phyloP scores from a whole-genome alignment of 148 eudicot genomes.

The Amaranthus palmeri region DNA sequence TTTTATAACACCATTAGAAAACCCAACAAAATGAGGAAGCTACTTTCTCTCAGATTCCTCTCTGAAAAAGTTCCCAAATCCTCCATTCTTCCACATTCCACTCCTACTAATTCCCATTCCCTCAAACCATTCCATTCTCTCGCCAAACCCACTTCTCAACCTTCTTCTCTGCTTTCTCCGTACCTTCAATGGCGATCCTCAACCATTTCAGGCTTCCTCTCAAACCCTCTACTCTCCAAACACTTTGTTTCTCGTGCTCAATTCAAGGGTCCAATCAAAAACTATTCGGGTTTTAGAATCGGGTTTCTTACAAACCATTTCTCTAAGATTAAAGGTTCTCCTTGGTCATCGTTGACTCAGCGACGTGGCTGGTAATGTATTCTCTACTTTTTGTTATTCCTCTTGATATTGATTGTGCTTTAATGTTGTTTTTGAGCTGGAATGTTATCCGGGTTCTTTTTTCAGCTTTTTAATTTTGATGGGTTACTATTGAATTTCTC shows the following conservation, averaged over 20 bases:
- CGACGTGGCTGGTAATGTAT: slow-evolving; percentile 35
- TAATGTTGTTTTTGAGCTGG: background rate
- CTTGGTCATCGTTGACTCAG: slow-evolving; percentile 22
- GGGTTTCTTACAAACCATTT: slow-evolving; percentile 10
- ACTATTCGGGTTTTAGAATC: slow-evolving; percentile 21
- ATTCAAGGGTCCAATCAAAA: slow-evolving; percentile 25
- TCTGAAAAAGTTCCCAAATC: slow-evolving; percentile 32
- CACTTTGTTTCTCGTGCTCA: slow-evolving; percentile 25
- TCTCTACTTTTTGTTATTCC: background rate
- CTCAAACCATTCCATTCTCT: slow-evolving; percentile 17
- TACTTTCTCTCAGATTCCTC: slow-evolving; percentile 28
- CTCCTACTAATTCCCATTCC: slow-evolving; percentile 11
- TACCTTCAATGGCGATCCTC: slow-evolving; percentile 25
- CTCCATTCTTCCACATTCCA: background rate
- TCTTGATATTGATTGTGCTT: background rate
- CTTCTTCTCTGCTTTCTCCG: slow-evolving; percentile 21
- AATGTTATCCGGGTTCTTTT: background rate
- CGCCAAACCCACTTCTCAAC: slow-evolving; percentile 13
- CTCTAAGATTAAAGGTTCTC: slow-evolving; percentile 17
- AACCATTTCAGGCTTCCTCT: slow-evolving; percentile 28
- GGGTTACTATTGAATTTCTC: slow-evolving; percentile 13
- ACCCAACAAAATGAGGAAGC: slow-evolving; percentile 38
- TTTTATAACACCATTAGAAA: no score
- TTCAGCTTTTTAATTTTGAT: slow-evolving; percentile 7
- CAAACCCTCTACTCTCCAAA: slow-evolving; percentile 29